Base-by-base conservation (phyloP, 148 eudicot species). In the Heliamphora exappendiculata region DNA sequence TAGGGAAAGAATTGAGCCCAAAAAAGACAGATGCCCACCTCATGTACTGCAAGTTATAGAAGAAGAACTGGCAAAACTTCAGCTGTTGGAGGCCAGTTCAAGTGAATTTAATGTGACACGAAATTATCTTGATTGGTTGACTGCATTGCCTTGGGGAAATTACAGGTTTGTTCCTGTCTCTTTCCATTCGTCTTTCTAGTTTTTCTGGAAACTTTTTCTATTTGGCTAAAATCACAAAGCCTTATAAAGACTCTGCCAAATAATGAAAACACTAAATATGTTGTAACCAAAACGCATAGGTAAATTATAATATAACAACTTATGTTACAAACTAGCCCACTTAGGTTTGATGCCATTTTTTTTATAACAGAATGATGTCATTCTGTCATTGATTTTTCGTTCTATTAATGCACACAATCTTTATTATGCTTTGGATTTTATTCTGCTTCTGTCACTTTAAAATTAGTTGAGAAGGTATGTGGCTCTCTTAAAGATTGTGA, bases 101-200 rank as follows among this genome's bases (percentile, higher is more conserved):
- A 95, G 99, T 80, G 99, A 95, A 85, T 95, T 95, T 64, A 95
- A 93, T 78, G 99, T 95, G 31, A 95, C 99, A 36, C 94, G 99
- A 72, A 95, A 95, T 77, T 95, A 95, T 87, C 94, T 95, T 75
- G 99, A 95, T 82, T 95, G 99, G 99, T 76, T 95, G 91, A 95
- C 97, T 59, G 96, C 94, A 31, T 88, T 95, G 78, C 99, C 99
- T 66, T 95, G 97, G 97, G 97, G 99, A 77, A 89, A 81, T 82
- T 95, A 91, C 90, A 95, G 99, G 99, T 95, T 73, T 68, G 87
- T 74, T 66, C 68, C 42, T 75, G 58, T 78, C 17, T 76, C 36
- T 62, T 69, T 57, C 33, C 16, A 29, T 12, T 44, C 26, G 29
- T 13, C 50, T 29, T 29, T n/a, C 54, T 68, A 33, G 5, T 53